Percentiles rank a stretch among this genome's conserved stretches.
phyloP scores from a whole-genome alignment of 352 stramenopile genomes.

The Phytophthora melonis region DNA sequence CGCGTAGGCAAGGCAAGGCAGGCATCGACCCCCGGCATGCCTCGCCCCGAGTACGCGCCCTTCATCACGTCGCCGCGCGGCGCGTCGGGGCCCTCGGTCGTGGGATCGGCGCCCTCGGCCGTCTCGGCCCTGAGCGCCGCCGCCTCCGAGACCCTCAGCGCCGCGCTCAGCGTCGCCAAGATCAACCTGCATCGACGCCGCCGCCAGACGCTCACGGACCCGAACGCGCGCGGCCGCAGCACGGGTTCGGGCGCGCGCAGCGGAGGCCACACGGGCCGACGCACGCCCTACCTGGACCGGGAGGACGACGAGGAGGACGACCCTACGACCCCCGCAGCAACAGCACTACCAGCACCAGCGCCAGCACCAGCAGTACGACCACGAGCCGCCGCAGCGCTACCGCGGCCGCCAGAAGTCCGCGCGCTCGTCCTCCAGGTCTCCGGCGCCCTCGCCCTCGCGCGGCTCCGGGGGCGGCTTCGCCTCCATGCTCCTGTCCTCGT shows the following conservation, averaged over 20 bases:
- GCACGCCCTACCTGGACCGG: constrained; percentile 35
- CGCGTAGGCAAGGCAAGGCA: not conserved
- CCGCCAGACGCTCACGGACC: constrained; percentile 36
- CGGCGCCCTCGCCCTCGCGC: constrained; percentile 21
- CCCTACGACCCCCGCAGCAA: constrained; percentile 32
- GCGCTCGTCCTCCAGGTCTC: constrained; percentile 7
- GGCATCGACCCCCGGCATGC: constrained; percentile 31
- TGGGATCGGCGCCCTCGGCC: constrained; percentile 32
- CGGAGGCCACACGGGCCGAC: not conserved
- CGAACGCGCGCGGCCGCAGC: not conserved
- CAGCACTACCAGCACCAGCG: constrained; percentile 29
- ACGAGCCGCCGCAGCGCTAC: constrained; percentile 23
- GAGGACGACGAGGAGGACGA: constrained; percentile 43
- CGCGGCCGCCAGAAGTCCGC: constrained; percentile 15
- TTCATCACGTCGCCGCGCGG: constrained; percentile 47
- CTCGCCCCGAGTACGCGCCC: constrained; percentile 50
- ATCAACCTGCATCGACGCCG: constrained; percentile 42
- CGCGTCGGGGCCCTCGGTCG: constrained; percentile 26
- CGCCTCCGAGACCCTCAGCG: constrained; percentile 39
- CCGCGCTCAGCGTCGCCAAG: constrained; percentile 44
- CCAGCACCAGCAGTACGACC: constrained; percentile 26
- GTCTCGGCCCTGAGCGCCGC: constrained; percentile 42
- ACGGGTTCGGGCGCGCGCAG: not conserved
- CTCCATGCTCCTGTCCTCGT: constrained; percentile 15
- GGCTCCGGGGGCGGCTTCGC: constrained; percentile 21